Percentiles rank a stretch among this genome's conserved stretches.
These are phyloP conservation scores for Rosellinia necatrix DNA, from an alignment of 2,329 filamentous ascomycete species.

Conservation along the genomic window DNA sequence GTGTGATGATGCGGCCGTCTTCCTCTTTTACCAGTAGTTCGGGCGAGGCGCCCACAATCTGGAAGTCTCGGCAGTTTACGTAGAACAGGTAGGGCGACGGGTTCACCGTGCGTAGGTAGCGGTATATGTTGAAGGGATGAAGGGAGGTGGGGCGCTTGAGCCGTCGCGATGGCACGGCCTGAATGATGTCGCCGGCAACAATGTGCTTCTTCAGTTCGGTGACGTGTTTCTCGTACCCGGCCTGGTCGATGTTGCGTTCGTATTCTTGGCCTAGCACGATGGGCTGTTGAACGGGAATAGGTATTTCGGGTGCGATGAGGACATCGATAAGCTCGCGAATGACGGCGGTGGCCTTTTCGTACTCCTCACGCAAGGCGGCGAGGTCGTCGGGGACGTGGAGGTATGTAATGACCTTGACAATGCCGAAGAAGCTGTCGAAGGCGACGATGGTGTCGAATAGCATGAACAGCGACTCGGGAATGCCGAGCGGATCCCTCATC, in stretches of 20 bases:
- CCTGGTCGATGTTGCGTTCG: slow-evolving; percentile 86
- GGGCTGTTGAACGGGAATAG: slow-evolving; percentile 75
- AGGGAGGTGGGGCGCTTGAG: slow-evolving; percentile 86
- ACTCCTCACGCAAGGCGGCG: slow-evolving; percentile 65
- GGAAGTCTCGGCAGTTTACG: slow-evolving; percentile 87
- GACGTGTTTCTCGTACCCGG: slow-evolving; percentile 91
- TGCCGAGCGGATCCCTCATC: slow-evolving; percentile 83
- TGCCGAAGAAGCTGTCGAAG: slow-evolving; percentile 92
- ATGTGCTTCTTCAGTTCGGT: slow-evolving; percentile 88
- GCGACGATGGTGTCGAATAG: slow-evolving; percentile 93
- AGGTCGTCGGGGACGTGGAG: slow-evolving; percentile 68
- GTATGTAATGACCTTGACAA: slow-evolving; percentile 93
- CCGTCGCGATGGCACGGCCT: slow-evolving; percentile 93
- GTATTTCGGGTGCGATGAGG: slow-evolving; percentile 74
- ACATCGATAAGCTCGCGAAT: slow-evolving; percentile 72
- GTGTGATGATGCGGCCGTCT: slow-evolving; percentile 84
- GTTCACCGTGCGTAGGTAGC: slow-evolving; percentile 94
- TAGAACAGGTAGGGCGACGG: slow-evolving; percentile 98
- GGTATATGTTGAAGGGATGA: slow-evolving; percentile 98
- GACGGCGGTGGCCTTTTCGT: slow-evolving; percentile 66
- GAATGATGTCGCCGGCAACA: slow-evolving; percentile 89
- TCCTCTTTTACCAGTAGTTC: slow-evolving; percentile 94
- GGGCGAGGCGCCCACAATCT: slow-evolving; percentile 92
- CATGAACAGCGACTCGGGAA: slow-evolving; percentile 97
- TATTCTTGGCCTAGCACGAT: slow-evolving; percentile 78